Conservation (phyloP, 495 filamentous ascomycete species). For the Penicillium steckii region DNA sequence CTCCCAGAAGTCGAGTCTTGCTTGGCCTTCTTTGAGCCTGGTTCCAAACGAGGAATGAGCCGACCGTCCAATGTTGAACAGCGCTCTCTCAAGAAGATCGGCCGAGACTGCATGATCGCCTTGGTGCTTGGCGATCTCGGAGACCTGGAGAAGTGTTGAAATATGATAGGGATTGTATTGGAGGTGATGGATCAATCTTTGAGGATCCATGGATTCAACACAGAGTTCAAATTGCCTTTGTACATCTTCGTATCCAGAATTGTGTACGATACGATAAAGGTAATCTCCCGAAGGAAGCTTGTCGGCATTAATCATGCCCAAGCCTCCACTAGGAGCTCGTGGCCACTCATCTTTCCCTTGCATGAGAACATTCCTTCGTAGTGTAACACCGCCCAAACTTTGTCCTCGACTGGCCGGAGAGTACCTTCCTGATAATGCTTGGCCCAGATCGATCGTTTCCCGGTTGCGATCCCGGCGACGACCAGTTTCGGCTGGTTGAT, state of each 20-base stretch:
- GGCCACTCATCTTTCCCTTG: slow-evolving; percentile 94
- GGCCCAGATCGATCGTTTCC: slow-evolving; percentile 65
- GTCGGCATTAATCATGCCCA: slow-evolving; percentile 76
- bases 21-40: slow-evolving; percentile 74
- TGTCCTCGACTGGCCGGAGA: slow-evolving; percentile 55
- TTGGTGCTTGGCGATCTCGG: slow-evolving; percentile 87
- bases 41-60: slow-evolving; percentile 74
- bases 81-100: slow-evolving; percentile 85
- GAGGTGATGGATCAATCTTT: slow-evolving; percentile 62
- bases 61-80: slow-evolving; percentile 90
- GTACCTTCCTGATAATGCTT: slow-evolving; percentile 62
- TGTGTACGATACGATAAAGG: slow-evolving; percentile 72
- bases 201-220: slow-evolving; percentile 80
- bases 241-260: slow-evolving; percentile 68
- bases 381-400: slow-evolving; percentile 65
- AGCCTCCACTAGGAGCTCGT: slow-evolving; percentile 70
- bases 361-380: slow-evolving; percentile 79
- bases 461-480: slow-evolving; percentile 53
- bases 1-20: slow-evolving; percentile 71
- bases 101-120: slow-evolving; percentile 79
- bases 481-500: slow-evolving; percentile 50
- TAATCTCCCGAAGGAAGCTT: slow-evolving; percentile 48
- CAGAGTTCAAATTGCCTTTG: slow-evolving; percentile 75
- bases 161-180: slow-evolving; percentile 85
- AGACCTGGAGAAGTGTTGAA: slow-evolving; percentile 88